phyloP scores from a whole-genome alignment of 176 grass and related monocot species.

The Tuctoria greenei region DNA sequence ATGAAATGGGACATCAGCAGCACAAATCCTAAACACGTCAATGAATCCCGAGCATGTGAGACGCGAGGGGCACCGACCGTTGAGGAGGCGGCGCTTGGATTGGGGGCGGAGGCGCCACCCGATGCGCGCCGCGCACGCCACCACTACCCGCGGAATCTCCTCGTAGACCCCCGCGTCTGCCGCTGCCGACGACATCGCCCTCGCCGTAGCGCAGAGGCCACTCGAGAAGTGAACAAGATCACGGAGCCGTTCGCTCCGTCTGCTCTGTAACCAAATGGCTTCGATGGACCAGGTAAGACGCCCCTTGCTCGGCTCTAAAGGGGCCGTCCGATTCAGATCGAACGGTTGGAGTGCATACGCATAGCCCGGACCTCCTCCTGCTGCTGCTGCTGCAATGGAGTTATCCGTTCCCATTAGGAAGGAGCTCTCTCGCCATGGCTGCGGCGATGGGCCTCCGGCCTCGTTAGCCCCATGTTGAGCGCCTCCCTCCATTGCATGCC shows the following conservation, averaged over 20 bases:
- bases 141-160: constrained; percentile 54
- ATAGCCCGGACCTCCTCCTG: neutral
- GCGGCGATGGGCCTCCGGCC: constrained; percentile 15
- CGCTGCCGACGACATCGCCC: constrained; percentile 8
- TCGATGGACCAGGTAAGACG: neutral
- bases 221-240: neutral
- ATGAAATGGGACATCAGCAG: neutral
- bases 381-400: constrained; percentile 31
- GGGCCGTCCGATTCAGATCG: neutral
- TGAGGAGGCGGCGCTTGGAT: constrained; percentile 65
- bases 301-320: too few species aligned
- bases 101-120: constrained; percentile 46
- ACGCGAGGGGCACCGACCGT: constrained; percentile 30
- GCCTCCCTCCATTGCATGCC: neutral
- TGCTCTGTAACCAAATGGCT: neutral
- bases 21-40: neutral
- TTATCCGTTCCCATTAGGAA: constrained; percentile 26
- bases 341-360: neutral
- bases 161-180: constrained; percentile 37
- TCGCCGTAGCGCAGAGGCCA: constrained; percentile 4
- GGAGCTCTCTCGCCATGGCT: neutral
- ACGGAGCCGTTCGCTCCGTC: neutral
- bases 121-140: constrained; percentile 38
- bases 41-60: neutral
- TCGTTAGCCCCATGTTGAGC: constrained; percentile 20